Evolutionary conservation across 176 grass and related monocot species (phyloP).

Genomic region (Tillandsia fasciculata): DNA sequence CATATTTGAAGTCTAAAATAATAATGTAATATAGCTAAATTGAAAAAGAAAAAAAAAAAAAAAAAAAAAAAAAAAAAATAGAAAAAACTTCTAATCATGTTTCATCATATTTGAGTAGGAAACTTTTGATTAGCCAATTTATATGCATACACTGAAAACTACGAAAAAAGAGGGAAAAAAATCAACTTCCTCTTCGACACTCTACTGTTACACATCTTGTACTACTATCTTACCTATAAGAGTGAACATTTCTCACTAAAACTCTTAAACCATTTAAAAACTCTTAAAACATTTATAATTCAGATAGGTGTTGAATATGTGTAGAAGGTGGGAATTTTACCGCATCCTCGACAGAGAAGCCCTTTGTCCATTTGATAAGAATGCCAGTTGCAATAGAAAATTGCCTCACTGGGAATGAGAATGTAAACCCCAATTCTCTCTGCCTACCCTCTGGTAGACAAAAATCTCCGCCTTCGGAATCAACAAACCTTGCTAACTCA

Average conservation of each 20-base stretch:
- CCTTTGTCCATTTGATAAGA: constrained; percentile 92
- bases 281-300: background rate
- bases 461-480: constrained; percentile 35
- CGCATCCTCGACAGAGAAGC: constrained; percentile 69
- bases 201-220: too few relatives aligned
- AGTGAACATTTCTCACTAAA: too few relatives aligned
- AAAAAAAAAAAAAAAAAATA: background rate
- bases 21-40: background rate
- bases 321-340: constrained; percentile 25
- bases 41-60: background rate
- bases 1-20: background rate
- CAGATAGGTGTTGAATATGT: background rate
- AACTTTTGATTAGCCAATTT: too few relatives aligned
- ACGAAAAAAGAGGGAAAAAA: too few relatives aligned
- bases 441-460: constrained; percentile 26
- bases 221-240: too few relatives aligned
- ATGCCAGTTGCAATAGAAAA: constrained; percentile 50
- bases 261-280: background rate
- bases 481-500: constrained; percentile 55
- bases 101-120: too few relatives aligned
- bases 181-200: too few relatives aligned
- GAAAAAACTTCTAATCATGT: background rate
- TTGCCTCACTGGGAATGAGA: constrained; percentile 92
- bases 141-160: too few relatives aligned
- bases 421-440: constrained; percentile 75